phyloP scores from a whole-genome alignment of 352 stramenopile genomes.

The Phytopythium mirpurense region DNA sequence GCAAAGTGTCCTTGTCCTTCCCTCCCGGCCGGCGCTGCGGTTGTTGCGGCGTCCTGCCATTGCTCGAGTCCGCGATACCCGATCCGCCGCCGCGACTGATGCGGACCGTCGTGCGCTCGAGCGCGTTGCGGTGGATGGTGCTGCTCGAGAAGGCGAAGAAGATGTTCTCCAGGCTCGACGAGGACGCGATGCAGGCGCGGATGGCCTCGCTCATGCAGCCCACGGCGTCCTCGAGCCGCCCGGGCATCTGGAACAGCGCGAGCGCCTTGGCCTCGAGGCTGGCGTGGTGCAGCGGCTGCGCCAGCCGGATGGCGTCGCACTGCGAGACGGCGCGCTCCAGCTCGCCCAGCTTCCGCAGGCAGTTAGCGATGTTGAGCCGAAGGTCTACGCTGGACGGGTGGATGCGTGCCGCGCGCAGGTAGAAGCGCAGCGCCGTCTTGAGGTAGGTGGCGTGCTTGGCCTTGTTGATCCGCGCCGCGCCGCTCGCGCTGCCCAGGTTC shows the following conservation, averaged over 20 bases:
- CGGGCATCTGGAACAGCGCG: constrained; percentile 43
- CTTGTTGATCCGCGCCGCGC: constrained; percentile 27
- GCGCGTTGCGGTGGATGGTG: constrained; percentile 44
- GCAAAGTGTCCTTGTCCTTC: not conserved
- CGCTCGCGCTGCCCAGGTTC: constrained; percentile 41
- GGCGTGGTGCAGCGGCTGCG: constrained; percentile 42
- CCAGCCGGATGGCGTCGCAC: constrained; percentile 37
- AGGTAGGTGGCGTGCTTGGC: constrained; percentile 33
- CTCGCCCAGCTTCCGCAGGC: constrained; percentile 45
- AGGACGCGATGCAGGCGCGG: constrained; percentile 49
- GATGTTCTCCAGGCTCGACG: constrained; percentile 46
- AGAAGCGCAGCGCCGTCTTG: constrained; percentile 56
- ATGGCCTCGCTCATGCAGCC: constrained; percentile 54
- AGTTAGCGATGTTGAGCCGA: constrained; percentile 65
- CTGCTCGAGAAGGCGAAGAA: constrained; percentile 58
- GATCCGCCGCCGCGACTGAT: constrained; percentile 19
- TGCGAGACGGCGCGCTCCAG: constrained; percentile 39
- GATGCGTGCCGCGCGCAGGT: constrained; percentile 50
- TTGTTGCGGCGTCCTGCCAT: not conserved
- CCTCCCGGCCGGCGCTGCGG: not conserved
- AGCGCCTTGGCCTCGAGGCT: constrained; percentile 59
- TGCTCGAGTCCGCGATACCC: no score
- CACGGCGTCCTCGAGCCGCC: constrained; percentile 33
- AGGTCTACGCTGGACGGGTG: constrained; percentile 57
- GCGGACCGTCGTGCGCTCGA: constrained; percentile 46